phyloP scores from a whole-genome alignment of 345 rosid genomes.

The Citrus unshiu region DNA sequence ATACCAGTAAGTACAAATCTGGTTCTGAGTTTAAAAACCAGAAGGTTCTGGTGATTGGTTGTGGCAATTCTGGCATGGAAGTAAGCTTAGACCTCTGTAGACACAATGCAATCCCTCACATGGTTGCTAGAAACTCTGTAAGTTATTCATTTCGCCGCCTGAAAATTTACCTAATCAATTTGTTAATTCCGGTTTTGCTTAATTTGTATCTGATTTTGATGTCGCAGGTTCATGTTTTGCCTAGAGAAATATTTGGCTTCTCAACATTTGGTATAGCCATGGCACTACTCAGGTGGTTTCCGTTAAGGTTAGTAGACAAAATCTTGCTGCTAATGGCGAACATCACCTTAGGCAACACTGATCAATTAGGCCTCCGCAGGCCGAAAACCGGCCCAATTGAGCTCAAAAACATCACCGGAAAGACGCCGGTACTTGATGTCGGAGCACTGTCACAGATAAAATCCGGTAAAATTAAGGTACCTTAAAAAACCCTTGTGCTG shows the following conservation, averaged over 20 bases:
- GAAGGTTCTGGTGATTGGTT: constrained; percentile 71
- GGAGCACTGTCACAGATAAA: constrained; percentile 71
- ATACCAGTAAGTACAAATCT: constrained; percentile 63
- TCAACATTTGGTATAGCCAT: constrained; percentile 84
- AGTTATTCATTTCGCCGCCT: constrained; percentile 7
- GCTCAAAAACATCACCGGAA: constrained; percentile 82
- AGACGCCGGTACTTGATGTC: constrained; percentile 88
- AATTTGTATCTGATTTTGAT: neutral
- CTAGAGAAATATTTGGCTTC: constrained; percentile 77
- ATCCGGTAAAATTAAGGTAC: constrained; percentile 74
- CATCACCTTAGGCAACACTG: constrained; percentile 60
- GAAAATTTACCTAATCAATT: neutral
- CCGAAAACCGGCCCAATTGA: constrained; percentile 89
- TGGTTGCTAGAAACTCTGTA: constrained; percentile 67
- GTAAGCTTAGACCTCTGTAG: constrained; percentile 77
- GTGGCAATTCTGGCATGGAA: constrained; percentile 96
- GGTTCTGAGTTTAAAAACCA: constrained; percentile 46
- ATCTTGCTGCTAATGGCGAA: constrained; percentile 48
- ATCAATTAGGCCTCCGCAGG: constrained; percentile 66
- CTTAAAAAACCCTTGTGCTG: neutral
- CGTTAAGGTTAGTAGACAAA: constrained; percentile 63
- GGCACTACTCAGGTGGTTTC: constrained; percentile 77
- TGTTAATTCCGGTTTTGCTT: neutral
- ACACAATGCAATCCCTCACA: constrained; percentile 52
- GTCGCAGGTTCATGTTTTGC: constrained; percentile 82